Percentiles rank a stretch among this genome's conserved stretches.
Evolutionary conservation across 345 rosid species (phyloP).

Genomic region (Punica granatum): DNA sequence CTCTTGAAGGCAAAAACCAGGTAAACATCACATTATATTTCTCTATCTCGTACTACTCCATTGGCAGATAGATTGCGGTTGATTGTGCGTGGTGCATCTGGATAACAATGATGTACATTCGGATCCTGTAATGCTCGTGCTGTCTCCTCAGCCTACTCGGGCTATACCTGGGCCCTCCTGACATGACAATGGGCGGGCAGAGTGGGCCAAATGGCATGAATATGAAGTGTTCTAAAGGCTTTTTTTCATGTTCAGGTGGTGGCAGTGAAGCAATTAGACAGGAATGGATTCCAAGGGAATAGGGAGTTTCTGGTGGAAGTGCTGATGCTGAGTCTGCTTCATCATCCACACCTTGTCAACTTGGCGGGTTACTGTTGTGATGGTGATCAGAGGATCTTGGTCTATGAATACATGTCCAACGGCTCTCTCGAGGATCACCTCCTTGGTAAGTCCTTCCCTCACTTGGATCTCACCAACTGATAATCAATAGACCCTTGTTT

Average conservation of each 20-base stretch:
- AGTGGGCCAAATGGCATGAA: too few species aligned
- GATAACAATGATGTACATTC: not conserved
- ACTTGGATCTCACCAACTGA: not conserved
- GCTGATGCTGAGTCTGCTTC: conserved; percentile 21
- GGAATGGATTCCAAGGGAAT: conserved; percentile 27
- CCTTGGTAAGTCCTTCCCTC: conserved; percentile 12
- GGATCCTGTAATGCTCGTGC: too few species aligned
- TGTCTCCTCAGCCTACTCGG: not conserved
- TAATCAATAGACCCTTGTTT: not conserved
- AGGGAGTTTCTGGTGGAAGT: conserved; percentile 26
- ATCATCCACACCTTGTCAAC: conserved; percentile 20
- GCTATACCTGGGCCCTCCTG: not conserved
- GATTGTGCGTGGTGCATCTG: not conserved
- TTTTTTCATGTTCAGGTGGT: conserved; percentile 11
- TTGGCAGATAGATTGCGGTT: not conserved
- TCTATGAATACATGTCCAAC: conserved; percentile 19
- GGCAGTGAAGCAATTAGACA: conserved; percentile 25
- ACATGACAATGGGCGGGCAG: too few species aligned
- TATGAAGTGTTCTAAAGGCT: too few species aligned
- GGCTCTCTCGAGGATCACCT: conserved; percentile 26
- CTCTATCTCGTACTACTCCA: not conserved
- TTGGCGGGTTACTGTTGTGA: conserved; percentile 24
- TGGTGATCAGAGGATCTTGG: conserved; percentile 21
- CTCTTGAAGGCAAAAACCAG: conserved; percentile 32
- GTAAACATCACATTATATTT: conserved; percentile 23